Conservation (phyloP, 1,284 basidiomycete genomes). For the Porodaedalea pini region DNA sequence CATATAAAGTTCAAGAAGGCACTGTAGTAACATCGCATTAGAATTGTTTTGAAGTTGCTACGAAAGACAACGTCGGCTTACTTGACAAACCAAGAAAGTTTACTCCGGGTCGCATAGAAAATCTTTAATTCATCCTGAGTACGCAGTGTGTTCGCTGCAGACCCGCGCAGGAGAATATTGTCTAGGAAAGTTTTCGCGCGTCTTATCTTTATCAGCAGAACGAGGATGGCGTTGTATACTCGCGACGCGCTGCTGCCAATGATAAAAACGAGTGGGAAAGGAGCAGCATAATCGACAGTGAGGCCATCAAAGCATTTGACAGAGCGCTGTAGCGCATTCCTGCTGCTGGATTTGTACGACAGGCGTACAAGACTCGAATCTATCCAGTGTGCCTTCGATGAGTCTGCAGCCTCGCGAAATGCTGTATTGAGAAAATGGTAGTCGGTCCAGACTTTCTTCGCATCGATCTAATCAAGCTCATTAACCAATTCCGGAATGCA, state of each 20-base stretch:
- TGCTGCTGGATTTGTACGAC: slow-evolving; percentile 52
- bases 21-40: slow-evolving; percentile 13
- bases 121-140: slow-evolving; percentile 51
- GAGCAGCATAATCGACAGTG: slow-evolving; percentile 69
- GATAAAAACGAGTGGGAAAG: slow-evolving; percentile 80
- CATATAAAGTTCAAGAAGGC: slow-evolving; percentile 59
- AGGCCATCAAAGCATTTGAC: slow-evolving; percentile 66
- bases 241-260: slow-evolving; percentile 60
- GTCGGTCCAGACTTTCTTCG: slow-evolving; percentile 68
- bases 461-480: slow-evolving; percentile 56
- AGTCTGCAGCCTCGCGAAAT: slow-evolving; percentile 64
- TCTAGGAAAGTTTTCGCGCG: slow-evolving; percentile 71
- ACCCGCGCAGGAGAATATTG: slow-evolving; percentile 57
- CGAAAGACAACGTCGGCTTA: slow-evolving; percentile 39
- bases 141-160: slow-evolving; percentile 32
- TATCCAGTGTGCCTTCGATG: slow-evolving; percentile 52
- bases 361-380: slow-evolving; percentile 72
- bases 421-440: slow-evolving; percentile 81
- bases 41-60: no score
- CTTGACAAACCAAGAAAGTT: slow-evolving; percentile 82
- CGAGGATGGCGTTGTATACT: slow-evolving; percentile 68
- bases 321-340: slow-evolving; percentile 42
- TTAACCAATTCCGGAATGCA: background rate
- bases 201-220: slow-evolving; percentile 73
- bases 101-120: slow-evolving; percentile 71